Base-by-base conservation (phyloP, 495 filamentous ascomycete species). In the Penicillium nucicola region DNA sequence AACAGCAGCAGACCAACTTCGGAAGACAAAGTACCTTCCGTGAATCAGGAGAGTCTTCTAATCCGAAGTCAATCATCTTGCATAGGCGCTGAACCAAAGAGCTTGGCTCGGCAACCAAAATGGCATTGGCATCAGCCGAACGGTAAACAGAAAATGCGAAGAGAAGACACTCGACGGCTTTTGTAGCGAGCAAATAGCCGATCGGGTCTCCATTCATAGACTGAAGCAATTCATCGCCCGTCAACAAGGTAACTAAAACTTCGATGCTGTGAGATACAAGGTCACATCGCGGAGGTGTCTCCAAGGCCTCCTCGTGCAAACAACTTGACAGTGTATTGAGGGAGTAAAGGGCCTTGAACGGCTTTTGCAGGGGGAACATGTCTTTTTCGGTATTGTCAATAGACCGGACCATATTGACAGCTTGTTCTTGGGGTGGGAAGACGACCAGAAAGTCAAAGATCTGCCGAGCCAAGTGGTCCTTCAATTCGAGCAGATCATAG, bases 401-500 rank as follows among this genome's bases (percentile, higher is more conserved):
- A 3, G 80, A 76, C 46, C 79, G 76, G 42, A 90, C 80, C 31
- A 82, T 69, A 17, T 77, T 69, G 19, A 83, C 61, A 4, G 87
- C 74, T 43, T 76, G 76, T 39, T 81, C 76, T 50, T 91, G 82
- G 1, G 85, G 81, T 3, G 88, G 86, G 41, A 95, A 89, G 7
- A 82, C 79, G 20, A 81, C 68, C 33, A 95, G 73, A 46, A 95
- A 92, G 42, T 81, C 74, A 61, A 83, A 90, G 8, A 91, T 85
- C 84, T 88, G 53, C 56, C 77, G 72, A n/a, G 87, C 84, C 13
- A 93, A 68, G 35, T 76, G 77, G 50, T 90, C 88, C 35, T 88
- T 79, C 63, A 93, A 82, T 43, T 81, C 81, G 32, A 98, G 78
- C 56, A 92, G 84, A 14, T 82, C 79, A 75, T 92, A 96, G 8